Conservation (phyloP, 345 rosid species). For the Xanthoceras sorbifolium region DNA sequence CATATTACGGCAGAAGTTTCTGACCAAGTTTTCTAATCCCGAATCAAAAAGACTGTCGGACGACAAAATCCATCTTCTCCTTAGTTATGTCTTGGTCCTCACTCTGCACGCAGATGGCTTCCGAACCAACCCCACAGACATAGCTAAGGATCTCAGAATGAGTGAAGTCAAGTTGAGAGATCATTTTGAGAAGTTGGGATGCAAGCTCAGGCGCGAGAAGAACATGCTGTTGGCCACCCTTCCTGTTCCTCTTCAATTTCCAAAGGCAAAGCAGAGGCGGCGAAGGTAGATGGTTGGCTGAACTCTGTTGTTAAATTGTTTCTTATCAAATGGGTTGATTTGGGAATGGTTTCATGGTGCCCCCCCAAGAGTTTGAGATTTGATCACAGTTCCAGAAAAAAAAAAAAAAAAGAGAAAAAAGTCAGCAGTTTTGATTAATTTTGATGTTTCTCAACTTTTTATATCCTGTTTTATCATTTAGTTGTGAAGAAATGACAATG, state of each 20-base stretch:
- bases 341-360: too few species aligned
- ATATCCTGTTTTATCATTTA: background rate
- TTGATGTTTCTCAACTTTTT: background rate
- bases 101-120: slow-evolving; percentile 70
- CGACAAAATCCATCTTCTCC: slow-evolving; percentile 64
- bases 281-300: slow-evolving; percentile 28
- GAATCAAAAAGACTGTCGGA: slow-evolving; percentile 40
- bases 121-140: slow-evolving; percentile 59
- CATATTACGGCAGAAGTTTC: slow-evolving; percentile 53
- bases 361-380: background rate
- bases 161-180: slow-evolving; percentile 41
- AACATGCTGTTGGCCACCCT: slow-evolving; percentile 38
- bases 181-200: slow-evolving; percentile 71
- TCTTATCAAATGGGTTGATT: background rate
- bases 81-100: slow-evolving; percentile 81
- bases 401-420: too few species aligned
- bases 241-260: slow-evolving; percentile 71
- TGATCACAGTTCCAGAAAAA: background rate
- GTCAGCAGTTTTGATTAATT: background rate
- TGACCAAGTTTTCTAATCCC: slow-evolving; percentile 46
- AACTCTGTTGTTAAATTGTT: background rate
- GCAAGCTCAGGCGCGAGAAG: slow-evolving; percentile 53
- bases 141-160: slow-evolving; percentile 73
- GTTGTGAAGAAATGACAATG: too few species aligned
- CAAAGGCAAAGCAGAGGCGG: slow-evolving; percentile 32